A percentile compares a stretch with the other conserved stretches of the same genome.
These are phyloP conservation scores for Aspergillus diversus DNA, from an alignment of 495 filamentous ascomycete species.

Conservation along the genomic window DNA sequence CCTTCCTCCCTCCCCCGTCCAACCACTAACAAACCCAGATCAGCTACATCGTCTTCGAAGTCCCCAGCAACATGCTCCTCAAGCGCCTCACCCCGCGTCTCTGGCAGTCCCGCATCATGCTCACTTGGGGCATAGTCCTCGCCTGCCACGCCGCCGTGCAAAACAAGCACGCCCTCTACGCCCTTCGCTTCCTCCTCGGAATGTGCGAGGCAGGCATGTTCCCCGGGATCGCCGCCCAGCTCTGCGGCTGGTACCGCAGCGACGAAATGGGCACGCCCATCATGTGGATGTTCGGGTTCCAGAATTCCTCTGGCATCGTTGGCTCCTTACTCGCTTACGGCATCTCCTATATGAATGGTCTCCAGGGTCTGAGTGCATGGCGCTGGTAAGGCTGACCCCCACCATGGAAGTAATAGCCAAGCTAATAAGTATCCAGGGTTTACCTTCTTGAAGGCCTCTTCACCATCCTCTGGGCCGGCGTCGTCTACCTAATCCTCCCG, in stretches of 20 bases:
- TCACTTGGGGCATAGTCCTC: slow-evolving; percentile 39
- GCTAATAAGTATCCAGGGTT: slow-evolving; percentile 25
- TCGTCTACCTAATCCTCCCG: slow-evolving; percentile 39
- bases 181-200: slow-evolving; percentile 40
- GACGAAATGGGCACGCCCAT: slow-evolving; percentile 40
- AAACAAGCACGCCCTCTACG: slow-evolving; percentile 34
- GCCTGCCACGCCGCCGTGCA: slow-evolving; percentile 41
- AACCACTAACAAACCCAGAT: slow-evolving; percentile 21
- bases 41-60: slow-evolving; percentile 40
- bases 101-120: slow-evolving; percentile 42
- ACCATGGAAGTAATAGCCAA: not conserved
- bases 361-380: slow-evolving; percentile 39
- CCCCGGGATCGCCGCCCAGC: slow-evolving; percentile 39
- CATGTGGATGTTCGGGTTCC: slow-evolving; percentile 36
- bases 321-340: slow-evolving; percentile 39
- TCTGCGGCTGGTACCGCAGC: slow-evolving; percentile 43
- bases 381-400: slow-evolving; percentile 28
- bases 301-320: slow-evolving; percentile 36
- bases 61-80: slow-evolving; percentile 36
- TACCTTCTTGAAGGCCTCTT: slow-evolving; percentile 42
- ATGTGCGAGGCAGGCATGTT: slow-evolving; percentile 45
- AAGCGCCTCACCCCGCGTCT: slow-evolving; percentile 37
- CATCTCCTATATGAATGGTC: slow-evolving; percentile 36
- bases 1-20: not conserved
- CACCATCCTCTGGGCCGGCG: slow-evolving; percentile 38